Percentiles rank a stretch among this genome's conserved stretches.
These are phyloP conservation scores for Debaryomyces maramus DNA, from an alignment of 805 yeast genomes.

Conservation along the genomic window DNA sequence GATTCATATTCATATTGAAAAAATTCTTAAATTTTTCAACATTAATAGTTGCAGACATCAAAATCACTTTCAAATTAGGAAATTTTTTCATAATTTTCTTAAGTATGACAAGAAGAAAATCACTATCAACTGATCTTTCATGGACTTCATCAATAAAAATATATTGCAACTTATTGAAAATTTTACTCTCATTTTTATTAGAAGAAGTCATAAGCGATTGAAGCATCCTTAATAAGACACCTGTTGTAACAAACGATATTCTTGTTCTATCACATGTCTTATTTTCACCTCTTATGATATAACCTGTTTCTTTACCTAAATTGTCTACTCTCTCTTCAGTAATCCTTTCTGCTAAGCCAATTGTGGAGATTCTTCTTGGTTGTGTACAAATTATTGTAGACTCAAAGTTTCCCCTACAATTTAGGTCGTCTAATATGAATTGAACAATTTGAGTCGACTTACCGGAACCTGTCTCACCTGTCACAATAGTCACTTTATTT, in stretches of 20 bases:
- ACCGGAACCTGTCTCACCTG: slow-evolving; percentile 98
- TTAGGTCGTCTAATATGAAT: slow-evolving; percentile 72
- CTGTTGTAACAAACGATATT: slow-evolving; percentile 88
- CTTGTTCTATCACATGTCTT: slow-evolving; percentile 61
- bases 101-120: slow-evolving; percentile 74
- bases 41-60: slow-evolving; percentile 95
- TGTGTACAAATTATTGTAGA: slow-evolving; percentile 83
- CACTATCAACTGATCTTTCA: slow-evolving; percentile 90
- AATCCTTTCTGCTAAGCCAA: slow-evolving; percentile 91
- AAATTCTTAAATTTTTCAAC: slow-evolving; percentile 63
- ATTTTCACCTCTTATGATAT: slow-evolving; percentile 86
- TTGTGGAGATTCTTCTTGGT: slow-evolving; percentile 93
- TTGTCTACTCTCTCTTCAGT: slow-evolving; percentile 71
- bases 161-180: slow-evolving; percentile 60
- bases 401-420: slow-evolving; percentile 46
- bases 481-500: slow-evolving; percentile 70
- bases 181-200: slow-evolving; percentile 21
- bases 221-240: slow-evolving; percentile 83
- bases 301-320: slow-evolving; percentile 81
- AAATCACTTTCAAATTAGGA: slow-evolving; percentile 61
- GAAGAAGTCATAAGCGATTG: slow-evolving; percentile 49
- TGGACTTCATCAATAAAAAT: slow-evolving; percentile 95
- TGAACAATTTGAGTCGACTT: slow-evolving; percentile 95
- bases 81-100: slow-evolving; percentile 55
- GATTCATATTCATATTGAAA: slow-evolving; percentile 54